Evolutionary conservation across 2,329 filamentous ascomycete species (phyloP).

Genomic region (Alternaria gaisen): DNA sequence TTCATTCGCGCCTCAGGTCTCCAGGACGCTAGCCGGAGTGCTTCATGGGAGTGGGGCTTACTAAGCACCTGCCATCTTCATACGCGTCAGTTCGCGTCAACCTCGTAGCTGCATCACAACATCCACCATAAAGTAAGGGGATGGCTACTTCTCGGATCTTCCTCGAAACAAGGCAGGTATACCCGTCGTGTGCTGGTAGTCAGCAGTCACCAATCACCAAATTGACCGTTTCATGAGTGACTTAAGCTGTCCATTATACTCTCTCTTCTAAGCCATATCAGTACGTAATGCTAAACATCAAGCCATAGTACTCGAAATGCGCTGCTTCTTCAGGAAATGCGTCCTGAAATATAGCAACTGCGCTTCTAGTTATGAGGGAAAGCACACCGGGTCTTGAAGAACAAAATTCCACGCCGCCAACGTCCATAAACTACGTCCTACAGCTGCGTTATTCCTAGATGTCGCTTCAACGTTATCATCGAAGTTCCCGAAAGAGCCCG

Average conservation of each 20-base stretch:
- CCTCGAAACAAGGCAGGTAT: neutral
- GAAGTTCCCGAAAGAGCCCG: neutral
- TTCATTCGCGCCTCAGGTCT: constrained; percentile 43
- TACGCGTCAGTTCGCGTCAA: neutral
- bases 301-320: neutral
- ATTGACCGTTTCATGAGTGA: neutral
- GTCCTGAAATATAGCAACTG: neutral
- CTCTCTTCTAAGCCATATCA: neutral
- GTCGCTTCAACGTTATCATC: neutral
- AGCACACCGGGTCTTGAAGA: neutral
- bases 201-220: neutral
- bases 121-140: neutral
- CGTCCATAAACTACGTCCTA: neutral
- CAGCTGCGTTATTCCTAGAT: neutral
- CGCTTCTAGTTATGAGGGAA: neutral
- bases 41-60: constrained; percentile 10
- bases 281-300: neutral
- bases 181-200: neutral
- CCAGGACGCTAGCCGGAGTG: constrained; percentile 17
- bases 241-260: neutral
- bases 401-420: neutral
- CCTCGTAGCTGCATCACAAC: neutral
- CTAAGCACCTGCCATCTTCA: constrained; percentile 6
- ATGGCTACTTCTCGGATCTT: neutral
- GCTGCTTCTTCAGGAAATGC: neutral